Evolutionary conservation across 2,329 filamentous ascomycete species (phyloP), one percentile per base, ranked within the genome.

Genomic region (Ambrosiella xylebori): DNA sequence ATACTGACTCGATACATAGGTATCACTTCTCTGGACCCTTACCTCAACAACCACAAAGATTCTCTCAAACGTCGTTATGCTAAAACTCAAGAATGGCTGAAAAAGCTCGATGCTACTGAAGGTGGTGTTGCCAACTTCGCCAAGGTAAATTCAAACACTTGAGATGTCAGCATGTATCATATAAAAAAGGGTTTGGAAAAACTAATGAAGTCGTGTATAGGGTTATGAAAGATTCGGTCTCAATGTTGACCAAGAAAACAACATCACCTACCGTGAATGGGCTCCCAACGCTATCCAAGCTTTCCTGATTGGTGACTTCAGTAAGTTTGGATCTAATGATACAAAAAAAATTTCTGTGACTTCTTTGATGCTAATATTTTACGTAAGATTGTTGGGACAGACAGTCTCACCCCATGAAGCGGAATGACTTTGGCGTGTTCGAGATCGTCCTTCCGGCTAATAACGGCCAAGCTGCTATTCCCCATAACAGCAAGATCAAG

Each of bases 401-500:
- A 65, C 80, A 82, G 62, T 81, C 88, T 27, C 86, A 93, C 64
- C 82, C 84, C 56, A 95, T 98, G 93, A 85, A 79, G 66, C 93
- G 86, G 73, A 80, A 94, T 66, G 71, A 77, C 45, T 97, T 81
- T 68, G 93, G 93, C 3, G 84, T 94, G 36, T 98, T 91, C 73
- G 86, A 95, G 67, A 82, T 96, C 56, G 79, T 75, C 1, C 65
- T 98, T 7, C 86, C 87, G 9, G 80, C 85, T 52, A 79, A 79
- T 59, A 68, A 88, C 66, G 89, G 90, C 39, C 73, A 85, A 61
- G 77, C 88, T 50, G 84, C 82, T 3, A 95, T 98, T 65, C 78
- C 85, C 54, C 93, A 98, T 73, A 88, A 95, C 64, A 94, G 89
- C 65, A 98, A 96, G 73, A 72, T 98, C 71, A 98, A 98, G 84